These are phyloP conservation scores for Pseudocercospora musae DNA, from an alignment of 2,329 filamentous ascomycete genomes.

Conservation along the genomic window DNA sequence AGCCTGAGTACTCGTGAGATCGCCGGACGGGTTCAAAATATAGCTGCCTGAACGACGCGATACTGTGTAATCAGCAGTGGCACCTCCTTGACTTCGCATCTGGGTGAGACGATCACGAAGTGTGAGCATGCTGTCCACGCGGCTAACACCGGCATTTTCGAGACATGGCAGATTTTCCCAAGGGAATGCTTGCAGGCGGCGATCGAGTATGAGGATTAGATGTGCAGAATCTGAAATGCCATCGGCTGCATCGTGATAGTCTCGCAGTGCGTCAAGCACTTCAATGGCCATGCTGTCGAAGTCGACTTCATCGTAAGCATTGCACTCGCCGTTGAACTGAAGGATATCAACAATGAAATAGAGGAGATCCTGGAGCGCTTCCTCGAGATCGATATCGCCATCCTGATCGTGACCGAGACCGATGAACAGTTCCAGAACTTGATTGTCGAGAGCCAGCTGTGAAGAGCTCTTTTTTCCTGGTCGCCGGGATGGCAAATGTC, in stretches of 20 bases:
- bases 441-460: slow-evolving; percentile 55
- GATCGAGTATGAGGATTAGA: slow-evolving; percentile 87
- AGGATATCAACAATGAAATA: slow-evolving; percentile 96
- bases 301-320: slow-evolving; percentile 96
- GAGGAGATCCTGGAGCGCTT: slow-evolving; percentile 83
- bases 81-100: slow-evolving; percentile 38
- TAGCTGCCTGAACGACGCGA: slow-evolving; percentile 62
- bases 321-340: slow-evolving; percentile 92
- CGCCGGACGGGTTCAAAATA: slow-evolving; percentile 84
- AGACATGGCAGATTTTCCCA: slow-evolving; percentile 95
- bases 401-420: slow-evolving; percentile 72
- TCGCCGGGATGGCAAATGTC: slow-evolving; percentile 78
- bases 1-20: slow-evolving; percentile 74
- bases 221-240: slow-evolving; percentile 51
- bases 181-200: slow-evolving; percentile 82
- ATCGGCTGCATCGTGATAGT: slow-evolving; percentile 62
- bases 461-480: slow-evolving; percentile 52
- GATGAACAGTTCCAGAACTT: slow-evolving; percentile 83
- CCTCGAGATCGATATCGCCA: slow-evolving; percentile 72
- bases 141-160: slow-evolving; percentile 72
- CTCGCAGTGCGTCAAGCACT: slow-evolving; percentile 75
- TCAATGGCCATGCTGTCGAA: slow-evolving; percentile 90
- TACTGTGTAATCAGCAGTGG: slow-evolving; percentile 40
- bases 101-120: slow-evolving; percentile 70
- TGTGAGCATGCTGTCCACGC: slow-evolving; percentile 81